Evolutionary conservation across 768 basidiomycete genomes (phyloP).

Genomic region (Tricholoma matsutake): DNA sequence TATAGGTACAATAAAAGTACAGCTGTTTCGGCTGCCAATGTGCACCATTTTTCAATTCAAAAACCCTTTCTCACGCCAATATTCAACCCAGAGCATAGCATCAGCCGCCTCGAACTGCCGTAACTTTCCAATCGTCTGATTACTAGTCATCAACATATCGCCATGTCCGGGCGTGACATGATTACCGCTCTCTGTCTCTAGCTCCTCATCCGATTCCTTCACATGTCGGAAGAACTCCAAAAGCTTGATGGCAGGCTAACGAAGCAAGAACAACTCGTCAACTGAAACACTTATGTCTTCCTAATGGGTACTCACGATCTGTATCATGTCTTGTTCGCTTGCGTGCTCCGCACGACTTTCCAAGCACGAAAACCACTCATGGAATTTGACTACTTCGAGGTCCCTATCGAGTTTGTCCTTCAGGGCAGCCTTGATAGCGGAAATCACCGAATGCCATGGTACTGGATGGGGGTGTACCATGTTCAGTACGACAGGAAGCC

Average conservation of each 20-base stretch:
- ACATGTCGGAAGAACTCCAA: constrained; percentile 12
- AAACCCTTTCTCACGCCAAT: no score
- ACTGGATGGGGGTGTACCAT: constrained; percentile 33
- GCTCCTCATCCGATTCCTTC: no score
- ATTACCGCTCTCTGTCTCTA: no score
- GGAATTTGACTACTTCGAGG: constrained; percentile 15
- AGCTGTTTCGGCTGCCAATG: no score
- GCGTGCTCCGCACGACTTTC: constrained; percentile 8
- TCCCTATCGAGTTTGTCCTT: background rate
- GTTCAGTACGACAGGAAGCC: constrained; percentile 22
- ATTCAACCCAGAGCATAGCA: no score
- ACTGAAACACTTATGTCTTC: background rate
- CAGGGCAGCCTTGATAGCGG: background rate
- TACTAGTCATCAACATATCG: no score
- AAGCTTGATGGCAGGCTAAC: constrained; percentile 13
- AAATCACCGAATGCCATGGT: constrained; percentile 13
- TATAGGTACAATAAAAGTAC: no score
- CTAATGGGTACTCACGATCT: constrained; percentile 11
- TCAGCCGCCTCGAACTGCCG: no score
- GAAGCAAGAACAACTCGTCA: no score
- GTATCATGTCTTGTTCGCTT: constrained; percentile 6
- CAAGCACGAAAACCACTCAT: constrained; percentile 19
- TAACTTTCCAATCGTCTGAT: no score
- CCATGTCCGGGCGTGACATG: no score
- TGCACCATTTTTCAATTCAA: no score